Percentiles rank a stretch among this genome's conserved stretches.
phyloP scores from a whole-genome alignment of 192 early-diverging fungal species.

The Irineochytrium annulatum region DNA sequence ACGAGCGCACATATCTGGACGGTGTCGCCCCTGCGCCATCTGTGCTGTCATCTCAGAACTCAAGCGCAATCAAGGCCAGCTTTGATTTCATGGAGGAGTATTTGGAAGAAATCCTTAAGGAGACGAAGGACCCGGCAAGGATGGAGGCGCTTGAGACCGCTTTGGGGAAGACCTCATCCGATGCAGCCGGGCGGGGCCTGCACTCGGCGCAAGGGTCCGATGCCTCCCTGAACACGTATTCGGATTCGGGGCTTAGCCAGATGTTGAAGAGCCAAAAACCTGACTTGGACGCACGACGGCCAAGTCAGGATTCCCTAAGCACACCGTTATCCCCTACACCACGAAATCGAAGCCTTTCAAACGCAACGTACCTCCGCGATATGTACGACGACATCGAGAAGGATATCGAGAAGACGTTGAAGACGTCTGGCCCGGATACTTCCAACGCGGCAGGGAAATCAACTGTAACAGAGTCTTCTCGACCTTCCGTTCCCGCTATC shows the following conservation, averaged over 20 bases:
- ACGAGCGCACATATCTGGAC: neutral
- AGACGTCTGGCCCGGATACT: neutral
- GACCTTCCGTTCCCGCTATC: neutral
- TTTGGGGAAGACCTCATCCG: constrained; percentile 3
- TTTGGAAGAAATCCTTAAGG: constrained; percentile 32
- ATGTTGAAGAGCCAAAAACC: neutral
- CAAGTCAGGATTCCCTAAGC: neutral
- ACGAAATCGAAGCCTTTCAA: constrained; percentile 15
- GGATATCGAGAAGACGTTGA: neutral
- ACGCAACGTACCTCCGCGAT: constrained; percentile 2
- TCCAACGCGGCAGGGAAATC: neutral
- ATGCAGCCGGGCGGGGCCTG: neutral
- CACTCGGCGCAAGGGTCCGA: neutral
- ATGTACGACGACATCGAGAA: constrained; percentile 10
- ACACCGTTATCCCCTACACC: neutral
- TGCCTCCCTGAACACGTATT: neutral
- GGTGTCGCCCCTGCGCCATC: neutral
- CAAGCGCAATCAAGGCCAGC: constrained; percentile 11
- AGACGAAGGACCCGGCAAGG: constrained; percentile 15
- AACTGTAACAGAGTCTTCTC: neutral
- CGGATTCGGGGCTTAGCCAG: constrained; percentile 8
- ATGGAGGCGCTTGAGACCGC: constrained; percentile 16
- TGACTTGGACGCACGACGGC: neutral
- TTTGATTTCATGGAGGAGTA: constrained; percentile 37
- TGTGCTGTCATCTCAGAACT: no score